These are phyloP conservation scores for Aquilaria malaccensis DNA, from an alignment of 345 rosid genomes.

Conservation along the genomic window DNA sequence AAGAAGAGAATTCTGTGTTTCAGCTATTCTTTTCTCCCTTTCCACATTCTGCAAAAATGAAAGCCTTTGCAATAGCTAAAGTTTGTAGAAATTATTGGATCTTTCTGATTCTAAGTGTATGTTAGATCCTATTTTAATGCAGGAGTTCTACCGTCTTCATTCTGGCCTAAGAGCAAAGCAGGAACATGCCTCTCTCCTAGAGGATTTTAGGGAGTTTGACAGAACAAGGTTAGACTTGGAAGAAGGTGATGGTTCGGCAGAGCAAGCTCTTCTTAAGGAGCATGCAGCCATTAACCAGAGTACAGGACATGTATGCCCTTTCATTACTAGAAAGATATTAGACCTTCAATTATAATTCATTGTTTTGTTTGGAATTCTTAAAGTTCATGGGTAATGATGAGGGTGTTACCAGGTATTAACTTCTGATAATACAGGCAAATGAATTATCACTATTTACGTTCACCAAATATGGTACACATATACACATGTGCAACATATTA, in stretches of 20 bases:
- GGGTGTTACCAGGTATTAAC: no score
- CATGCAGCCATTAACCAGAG: slow-evolving; percentile 69
- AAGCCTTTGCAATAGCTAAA: no score
- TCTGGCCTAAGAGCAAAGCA: slow-evolving; percentile 87
- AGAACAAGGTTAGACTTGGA: slow-evolving; percentile 86
- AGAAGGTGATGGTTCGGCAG: slow-evolving; percentile 67
- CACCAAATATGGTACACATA: no score
- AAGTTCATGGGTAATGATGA: neutral
- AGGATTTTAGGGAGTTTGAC: slow-evolving; percentile 95
- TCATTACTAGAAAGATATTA: neutral
- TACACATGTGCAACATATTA: no score
- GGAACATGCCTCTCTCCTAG: slow-evolving; percentile 93
- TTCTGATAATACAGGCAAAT: no score
- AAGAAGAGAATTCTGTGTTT: no score
- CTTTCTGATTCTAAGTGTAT: slow-evolving; percentile 17
- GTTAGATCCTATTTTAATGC: slow-evolving; percentile 39
- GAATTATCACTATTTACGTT: no score
- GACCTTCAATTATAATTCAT: neutral
- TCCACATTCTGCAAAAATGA: no score
- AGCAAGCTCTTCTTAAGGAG: slow-evolving; percentile 78
- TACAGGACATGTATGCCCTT: slow-evolving; percentile 63
- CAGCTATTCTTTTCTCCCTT: no score
- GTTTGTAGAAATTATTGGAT: neutral
- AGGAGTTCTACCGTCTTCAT: slow-evolving; percentile 93
- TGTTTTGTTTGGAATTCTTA: neutral